Evolutionary conservation across 2,329 filamentous ascomycete species (phyloP).

Genomic region (Hypocrella siamensis): DNA sequence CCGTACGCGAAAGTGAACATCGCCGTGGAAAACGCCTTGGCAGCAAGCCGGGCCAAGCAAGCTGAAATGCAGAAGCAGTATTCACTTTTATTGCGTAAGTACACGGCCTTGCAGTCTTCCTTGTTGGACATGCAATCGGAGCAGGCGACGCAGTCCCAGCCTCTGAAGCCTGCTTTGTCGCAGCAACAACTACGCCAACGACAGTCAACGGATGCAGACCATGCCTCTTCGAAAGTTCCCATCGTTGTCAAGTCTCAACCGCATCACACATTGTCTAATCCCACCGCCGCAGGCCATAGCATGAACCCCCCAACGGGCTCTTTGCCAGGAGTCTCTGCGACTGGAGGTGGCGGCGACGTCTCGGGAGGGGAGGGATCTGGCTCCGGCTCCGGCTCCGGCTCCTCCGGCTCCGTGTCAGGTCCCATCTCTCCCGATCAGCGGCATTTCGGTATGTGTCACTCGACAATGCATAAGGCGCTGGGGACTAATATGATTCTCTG

Average conservation of each 20-base stretch:
- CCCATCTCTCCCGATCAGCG: constrained; percentile 23
- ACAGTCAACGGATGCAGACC: constrained; percentile 14
- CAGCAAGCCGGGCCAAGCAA: constrained; percentile 37
- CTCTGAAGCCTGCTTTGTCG: not conserved
- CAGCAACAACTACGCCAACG: not conserved
- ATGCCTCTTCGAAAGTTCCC: constrained; percentile 20
- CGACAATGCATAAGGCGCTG: constrained; percentile 3
- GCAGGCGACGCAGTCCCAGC: not conserved
- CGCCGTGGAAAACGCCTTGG: constrained; percentile 27
- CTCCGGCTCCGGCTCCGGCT: constrained; percentile 9
- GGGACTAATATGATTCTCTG: constrained; percentile 7
- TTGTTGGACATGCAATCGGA: constrained; percentile 30
- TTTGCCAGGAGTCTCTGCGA: constrained; percentile 7
- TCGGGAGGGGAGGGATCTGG: constrained; percentile 4
- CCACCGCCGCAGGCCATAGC: constrained; percentile 27
- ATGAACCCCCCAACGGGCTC: constrained; percentile 24
- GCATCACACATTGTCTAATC: constrained; percentile 27
- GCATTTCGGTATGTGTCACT: constrained; percentile 23
- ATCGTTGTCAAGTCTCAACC: constrained; percentile 19
- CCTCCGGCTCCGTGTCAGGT: constrained; percentile 9
- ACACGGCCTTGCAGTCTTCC: constrained; percentile 33
- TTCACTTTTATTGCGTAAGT: constrained; percentile 31
- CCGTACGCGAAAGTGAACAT: constrained; percentile 15
- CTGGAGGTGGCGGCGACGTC: not conserved
- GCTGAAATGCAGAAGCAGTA: constrained; percentile 37